Evolutionary conservation across 345 rosid genomes (phyloP), one percentile per base, ranked within the genome.

Genomic region (Lagerstroemia speciosa): DNA sequence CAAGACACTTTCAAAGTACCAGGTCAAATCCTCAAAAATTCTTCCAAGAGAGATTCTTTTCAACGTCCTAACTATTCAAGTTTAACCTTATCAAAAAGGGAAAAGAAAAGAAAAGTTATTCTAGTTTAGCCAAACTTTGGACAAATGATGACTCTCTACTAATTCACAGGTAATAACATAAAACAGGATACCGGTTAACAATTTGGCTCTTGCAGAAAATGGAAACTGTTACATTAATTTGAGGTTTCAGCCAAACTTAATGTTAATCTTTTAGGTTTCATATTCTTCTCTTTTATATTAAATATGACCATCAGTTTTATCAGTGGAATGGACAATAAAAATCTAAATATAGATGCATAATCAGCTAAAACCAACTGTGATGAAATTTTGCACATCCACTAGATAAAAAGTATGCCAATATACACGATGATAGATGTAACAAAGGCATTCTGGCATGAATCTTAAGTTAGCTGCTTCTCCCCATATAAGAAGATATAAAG

Each of bases 381-480:
- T 62, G 40, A 62, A 30, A 32, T 31, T 62, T 32, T 62, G 40
- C 41, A 62, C 26, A 40, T 31, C 50, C 16, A 24, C 5, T 26
- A 9, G 15, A 65, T 70, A 67, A 24, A 58, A 32, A 16, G 31
- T 34, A 64, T 57, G 62, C n/a, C 72, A 60, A 75, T 93, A 68
- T 91, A 95, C 99, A 83, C 92, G 98, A 80, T 95, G 99, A 78
- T 95, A 92, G 71, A 95, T 92, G 76, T 92, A 95, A 84, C 98
- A 95, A 71, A 95, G 86, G 80, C 99, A 95, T 81, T 95, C 99
- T 12, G 99, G 99, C 98, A 95, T 92, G 83, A 90, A 95, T 83
- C 98, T 86, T 81, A 92, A 81, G 81, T 95, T 95, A 12, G 99
- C 98, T 73, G 99, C 97, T 82, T 95, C 99, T 62, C 99, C 99